Percentiles rank a stretch among this genome's conserved stretches.
Evolutionary conservation across 2,329 filamentous ascomycete genomes (phyloP).

Genomic region (Aspergillus texensis): DNA sequence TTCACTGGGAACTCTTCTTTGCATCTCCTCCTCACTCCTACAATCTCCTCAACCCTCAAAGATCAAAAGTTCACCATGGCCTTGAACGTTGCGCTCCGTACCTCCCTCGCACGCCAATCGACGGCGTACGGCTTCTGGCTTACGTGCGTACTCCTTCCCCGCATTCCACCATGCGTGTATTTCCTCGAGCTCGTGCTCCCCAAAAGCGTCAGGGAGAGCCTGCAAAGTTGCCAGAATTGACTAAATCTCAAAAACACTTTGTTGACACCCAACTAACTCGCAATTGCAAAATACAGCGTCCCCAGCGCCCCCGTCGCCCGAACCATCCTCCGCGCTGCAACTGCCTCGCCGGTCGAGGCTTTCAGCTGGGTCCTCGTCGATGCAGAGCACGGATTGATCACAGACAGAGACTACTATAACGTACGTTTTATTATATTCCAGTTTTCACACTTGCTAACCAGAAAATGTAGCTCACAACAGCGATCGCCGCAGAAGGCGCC

Average conservation of each 20-base stretch:
- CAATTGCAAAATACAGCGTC: constrained; percentile 20
- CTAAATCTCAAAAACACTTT: not conserved
- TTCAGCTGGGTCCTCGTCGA: constrained; percentile 45
- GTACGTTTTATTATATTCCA: constrained; percentile 11
- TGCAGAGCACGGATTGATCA: constrained; percentile 44
- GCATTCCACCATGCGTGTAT: not conserved
- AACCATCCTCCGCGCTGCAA: constrained; percentile 34
- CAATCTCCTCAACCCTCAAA: not conserved
- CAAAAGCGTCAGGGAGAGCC: not conserved
- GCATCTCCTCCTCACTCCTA: not conserved
- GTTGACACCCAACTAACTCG: not conserved
- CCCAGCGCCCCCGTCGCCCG: constrained; percentile 35
- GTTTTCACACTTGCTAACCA: not conserved
- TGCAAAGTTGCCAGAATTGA: not conserved
- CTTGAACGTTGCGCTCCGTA: constrained; percentile 13
- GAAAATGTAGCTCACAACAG: constrained; percentile 20
- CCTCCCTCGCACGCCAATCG: constrained; percentile 16
- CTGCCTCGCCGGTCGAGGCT: constrained; percentile 16
- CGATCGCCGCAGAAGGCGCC: constrained; percentile 37
- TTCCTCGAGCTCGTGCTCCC: not conserved
- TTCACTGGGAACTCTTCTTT: not conserved
- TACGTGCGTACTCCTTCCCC: constrained; percentile 24
- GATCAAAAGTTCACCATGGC: not conserved
- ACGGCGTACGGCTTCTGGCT: constrained; percentile 39
- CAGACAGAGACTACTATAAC: constrained; percentile 42